phyloP scores from a whole-genome alignment of 1,284 basidiomycete genomes.

The Puccinia polysora region DNA sequence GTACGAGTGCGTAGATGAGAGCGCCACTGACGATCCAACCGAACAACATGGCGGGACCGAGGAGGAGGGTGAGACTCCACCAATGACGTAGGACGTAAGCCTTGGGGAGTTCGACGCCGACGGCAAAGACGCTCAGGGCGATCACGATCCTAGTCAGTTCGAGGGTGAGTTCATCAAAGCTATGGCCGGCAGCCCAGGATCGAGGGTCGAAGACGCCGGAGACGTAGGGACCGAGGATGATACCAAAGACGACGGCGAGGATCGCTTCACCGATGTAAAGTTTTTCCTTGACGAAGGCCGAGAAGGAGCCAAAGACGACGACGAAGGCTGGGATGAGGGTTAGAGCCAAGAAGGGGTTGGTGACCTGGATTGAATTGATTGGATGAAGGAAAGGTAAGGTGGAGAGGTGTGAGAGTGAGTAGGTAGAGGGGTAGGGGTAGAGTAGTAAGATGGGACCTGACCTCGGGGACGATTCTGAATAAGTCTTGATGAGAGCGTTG shows the following conservation, averaged over 20 bases:
- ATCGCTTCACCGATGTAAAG: constrained; percentile 94
- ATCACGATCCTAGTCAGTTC: constrained; percentile 91
- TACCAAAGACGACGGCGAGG: constrained; percentile 88
- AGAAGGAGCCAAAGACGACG: constrained; percentile 33
- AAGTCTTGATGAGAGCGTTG: constrained; percentile 31
- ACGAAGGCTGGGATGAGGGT: constrained; percentile 34
- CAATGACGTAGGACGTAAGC: constrained; percentile 66
- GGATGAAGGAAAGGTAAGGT: neutral
- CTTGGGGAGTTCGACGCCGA: constrained; percentile 84
- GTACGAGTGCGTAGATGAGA: constrained; percentile 82
- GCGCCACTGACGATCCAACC: constrained; percentile 53
- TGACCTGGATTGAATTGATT: constrained; percentile 3
- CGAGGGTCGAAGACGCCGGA: constrained; percentile 80
- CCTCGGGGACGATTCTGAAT: constrained; percentile 28
- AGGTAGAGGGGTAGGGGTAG: no score
- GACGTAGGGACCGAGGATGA: constrained; percentile 82
- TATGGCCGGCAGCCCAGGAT: constrained; percentile 64
- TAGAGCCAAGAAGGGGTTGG: constrained; percentile 5
- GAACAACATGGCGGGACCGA: constrained; percentile 56
- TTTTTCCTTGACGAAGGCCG: constrained; percentile 27
- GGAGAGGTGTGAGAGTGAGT: neutral
- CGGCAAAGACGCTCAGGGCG: constrained; percentile 94
- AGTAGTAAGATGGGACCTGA: no score
- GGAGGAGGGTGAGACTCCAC: constrained; percentile 77
- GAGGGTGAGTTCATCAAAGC: constrained; percentile 54